Evolutionary conservation across 257 asterid genomes (phyloP).

Genomic region (Solanum peruvianum): DNA sequence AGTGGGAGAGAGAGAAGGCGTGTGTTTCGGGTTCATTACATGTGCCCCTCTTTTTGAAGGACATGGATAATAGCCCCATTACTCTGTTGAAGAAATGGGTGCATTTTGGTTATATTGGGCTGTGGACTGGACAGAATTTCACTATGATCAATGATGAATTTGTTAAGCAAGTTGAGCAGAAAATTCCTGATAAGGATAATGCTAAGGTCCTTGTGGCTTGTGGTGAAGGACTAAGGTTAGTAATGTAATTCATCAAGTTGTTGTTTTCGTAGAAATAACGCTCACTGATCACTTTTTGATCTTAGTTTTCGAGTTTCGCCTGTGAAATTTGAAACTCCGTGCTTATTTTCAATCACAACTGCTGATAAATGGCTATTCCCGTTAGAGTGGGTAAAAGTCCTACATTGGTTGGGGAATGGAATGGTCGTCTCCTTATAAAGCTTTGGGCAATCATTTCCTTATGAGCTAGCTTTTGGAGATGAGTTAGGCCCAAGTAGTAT

Average conservation of each 20-base stretch:
- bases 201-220: conserved; percentile 78
- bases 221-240: conserved; percentile 84
- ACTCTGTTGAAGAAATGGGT: conserved; percentile 88
- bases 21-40: conserved; percentile 65
- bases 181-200: conserved; percentile 50
- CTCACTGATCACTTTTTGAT: not conserved
- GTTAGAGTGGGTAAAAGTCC: too few relatives aligned
- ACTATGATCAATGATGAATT: conserved; percentile 63
- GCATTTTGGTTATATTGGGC: conserved; percentile 85
- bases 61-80: conserved; percentile 58
- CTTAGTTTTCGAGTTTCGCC: not conserved
- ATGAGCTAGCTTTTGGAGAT: too few relatives aligned
- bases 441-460: too few relatives aligned
- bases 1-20: conserved; percentile 88
- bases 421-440: too few relatives aligned
- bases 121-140: conserved; percentile 86
- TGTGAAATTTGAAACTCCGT: not conserved
- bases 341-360: not conserved
- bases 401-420: too few relatives aligned
- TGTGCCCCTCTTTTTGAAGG: conserved; percentile 81
- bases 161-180: conserved; percentile 36
- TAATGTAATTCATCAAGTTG: not conserved
- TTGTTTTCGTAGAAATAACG: not conserved
- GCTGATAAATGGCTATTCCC: not conserved
- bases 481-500: too few relatives aligned